Conservation (phyloP, 805 yeast species). For the Maudiozyma turicensis region DNA sequence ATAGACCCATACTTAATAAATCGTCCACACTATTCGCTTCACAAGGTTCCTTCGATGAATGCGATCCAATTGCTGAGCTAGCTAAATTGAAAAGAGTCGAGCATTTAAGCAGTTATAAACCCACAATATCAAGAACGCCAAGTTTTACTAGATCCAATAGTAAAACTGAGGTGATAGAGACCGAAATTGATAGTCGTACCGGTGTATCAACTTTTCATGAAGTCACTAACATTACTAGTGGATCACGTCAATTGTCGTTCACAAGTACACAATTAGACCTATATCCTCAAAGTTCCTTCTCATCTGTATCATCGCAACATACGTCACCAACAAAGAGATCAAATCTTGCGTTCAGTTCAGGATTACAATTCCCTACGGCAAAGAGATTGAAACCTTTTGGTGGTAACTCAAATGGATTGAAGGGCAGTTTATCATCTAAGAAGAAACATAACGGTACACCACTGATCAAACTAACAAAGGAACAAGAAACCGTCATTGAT, state of each 20-base stretch:
- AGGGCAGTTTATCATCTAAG: neutral
- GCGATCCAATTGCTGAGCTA: conserved; percentile 20
- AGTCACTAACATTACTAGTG: conserved; percentile 7
- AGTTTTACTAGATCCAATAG: conserved; percentile 7
- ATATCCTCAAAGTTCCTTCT: neutral
- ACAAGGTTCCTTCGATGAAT: conserved; percentile 29
- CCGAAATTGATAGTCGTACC: conserved; percentile 1
- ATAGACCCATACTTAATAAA: conserved; percentile 1
- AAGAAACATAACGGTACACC: neutral
- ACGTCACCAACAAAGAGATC: conserved; percentile 7
- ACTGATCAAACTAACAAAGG: conserved; percentile 29
- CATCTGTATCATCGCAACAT: neutral
- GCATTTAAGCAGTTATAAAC: conserved; percentile 22
- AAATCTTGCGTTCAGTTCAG: conserved; percentile 7
- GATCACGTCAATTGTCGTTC: conserved; percentile 13
- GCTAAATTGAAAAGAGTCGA: conserved; percentile 13
- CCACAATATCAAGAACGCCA: conserved; percentile 4
- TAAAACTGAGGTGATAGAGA: conserved; percentile 4
- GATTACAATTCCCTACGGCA: conserved; percentile 10
- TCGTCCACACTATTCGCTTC: conserved; percentile 11
- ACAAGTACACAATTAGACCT: conserved; percentile 6
- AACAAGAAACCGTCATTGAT: conserved; percentile 44
- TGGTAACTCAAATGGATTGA: neutral
- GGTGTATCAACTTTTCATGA: conserved; percentile 2
- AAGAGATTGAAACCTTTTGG: conserved; percentile 14